Evolutionary conservation across 345 rosid genomes (phyloP), one percentile per base, ranked within the genome.

Genomic region (Dimocarpus longan): DNA sequence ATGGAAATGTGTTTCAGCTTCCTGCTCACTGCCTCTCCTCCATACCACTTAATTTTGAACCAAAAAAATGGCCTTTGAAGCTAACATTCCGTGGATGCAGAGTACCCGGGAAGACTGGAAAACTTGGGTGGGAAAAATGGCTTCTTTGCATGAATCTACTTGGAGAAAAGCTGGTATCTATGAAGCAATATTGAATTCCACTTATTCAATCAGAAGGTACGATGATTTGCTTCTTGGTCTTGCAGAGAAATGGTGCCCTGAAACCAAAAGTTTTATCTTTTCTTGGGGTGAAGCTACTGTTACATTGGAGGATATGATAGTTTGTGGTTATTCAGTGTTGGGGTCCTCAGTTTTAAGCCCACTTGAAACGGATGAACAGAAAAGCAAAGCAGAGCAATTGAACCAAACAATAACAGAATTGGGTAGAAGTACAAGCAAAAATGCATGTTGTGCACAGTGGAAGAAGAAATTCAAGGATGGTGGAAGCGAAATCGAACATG

Each of bases 211-310:
- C 11, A 44, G 42, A 21, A 76, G 71, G 64, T 57, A 87, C 4
- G 26, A 37, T 6, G 87, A 78, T 68, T 74, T 90, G 80, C 15
- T 90, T 48, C 59, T 82, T 62, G 85, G 76, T 4, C 60, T 90
- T 74, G 83, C 81, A 1, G 89, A 87, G 85, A 90, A 71, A 80
- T 89, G 91, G 88, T 85, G 87, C 24, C 21, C 82, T 1, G 84
- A 86, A 43, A 86, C 91, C 22, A 87, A 90, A n/a, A 71, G 87
- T 0, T 90, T 90, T 70, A 77, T 87, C 18, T 89, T 87, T 18
- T 28, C 83, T 16, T 90, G 94, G 94, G 94, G 92, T 0, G 92
- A 89, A 84, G 90, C 91, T 5, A 89, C 90, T 3, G 2, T 90
- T 28, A 86, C 92, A 0, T 66, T 89, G 0, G 90, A 89, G 77